Evolutionary conservation across 371 early-diverging fungal species (phyloP), one percentile per base, ranked within the genome.

Genomic region (Racocetra persica): DNA sequence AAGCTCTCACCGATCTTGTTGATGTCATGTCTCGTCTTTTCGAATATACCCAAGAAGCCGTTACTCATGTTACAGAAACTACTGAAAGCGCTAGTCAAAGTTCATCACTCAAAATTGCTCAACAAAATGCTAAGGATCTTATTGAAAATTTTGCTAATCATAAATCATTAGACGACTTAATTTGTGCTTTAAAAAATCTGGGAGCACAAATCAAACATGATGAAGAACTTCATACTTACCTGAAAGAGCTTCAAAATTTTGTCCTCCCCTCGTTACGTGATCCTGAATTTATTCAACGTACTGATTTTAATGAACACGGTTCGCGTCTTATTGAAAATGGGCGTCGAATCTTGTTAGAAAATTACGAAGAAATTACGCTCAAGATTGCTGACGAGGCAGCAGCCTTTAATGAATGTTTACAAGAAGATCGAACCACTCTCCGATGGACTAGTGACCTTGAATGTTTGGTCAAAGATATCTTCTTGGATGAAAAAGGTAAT

Each of bases 101-200:
- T 13, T 24, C 75, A 22, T 45, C 80, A 16, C 2, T 85, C 13
- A 26, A 77, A 38, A 51, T 81, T 55, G 88, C 86, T 32, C 41
- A 73, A 26, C 28, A 78, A 54, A 85, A 84, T 71, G 87, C 87
- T 24, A 82, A 84, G 69, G 38, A 76, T 24, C 82, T 87, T 8
- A 75, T 88, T 38, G 87, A 87, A 67, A 87, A 87, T 80, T 84
- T 87, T 81, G 85, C 87, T 52, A 81, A 82, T 76, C 22, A 77
- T 54, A 67, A 83, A 26, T 83, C 84, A 13, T 82, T 87, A 5
- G 84, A 85, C 57, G 81, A 73, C 11, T 83, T 88, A 62, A 81
- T 86, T 66, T 38, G 69, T 4, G 67, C 59, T 20, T 26, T 86
- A n/a, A 71, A 67, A 32, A 82, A 84, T 6, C 71, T 88, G 52